These are phyloP conservation scores for Peniophora sp. DNA, from an alignment of 1,284 basidiomycete genomes.

Conservation along the genomic window DNA sequence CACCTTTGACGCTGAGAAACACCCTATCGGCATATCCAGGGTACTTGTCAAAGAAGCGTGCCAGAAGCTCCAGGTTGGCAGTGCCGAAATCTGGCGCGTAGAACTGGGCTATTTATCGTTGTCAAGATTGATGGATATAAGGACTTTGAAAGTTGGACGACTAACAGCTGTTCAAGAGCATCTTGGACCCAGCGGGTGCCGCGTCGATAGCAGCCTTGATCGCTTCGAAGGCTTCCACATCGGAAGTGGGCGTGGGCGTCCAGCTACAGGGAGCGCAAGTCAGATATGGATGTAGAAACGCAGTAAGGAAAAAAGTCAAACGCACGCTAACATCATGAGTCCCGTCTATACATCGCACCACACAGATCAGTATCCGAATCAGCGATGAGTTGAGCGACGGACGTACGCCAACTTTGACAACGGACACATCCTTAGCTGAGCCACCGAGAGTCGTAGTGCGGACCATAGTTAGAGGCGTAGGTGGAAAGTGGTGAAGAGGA, in stretches of 20 bases:
- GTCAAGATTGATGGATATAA: too few relatives aligned
- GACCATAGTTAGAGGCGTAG: too few relatives aligned
- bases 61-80: constrained; percentile 25
- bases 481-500: too few relatives aligned
- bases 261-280: constrained; percentile 10
- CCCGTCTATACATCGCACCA: neutral
- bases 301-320: neutral
- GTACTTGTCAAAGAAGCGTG: constrained; percentile 29
- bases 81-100: constrained; percentile 22
- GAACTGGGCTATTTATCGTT: constrained; percentile 20
- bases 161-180: constrained; percentile 15
- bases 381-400: neutral
- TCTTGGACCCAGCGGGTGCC: constrained; percentile 28
- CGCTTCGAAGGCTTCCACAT: constrained; percentile 41
- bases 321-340: constrained; percentile 3
- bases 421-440: constrained; percentile 20
- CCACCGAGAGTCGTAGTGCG: constrained; percentile 20
- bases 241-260: constrained; percentile 26
- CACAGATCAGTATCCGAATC: neutral
- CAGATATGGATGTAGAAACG: neutral
- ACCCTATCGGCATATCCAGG: constrained; percentile 38
- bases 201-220: constrained; percentile 50
- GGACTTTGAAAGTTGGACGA: neutral
- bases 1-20: constrained; percentile 31
- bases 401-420: constrained; percentile 30